phyloP scores from a whole-genome alignment of 2,329 filamentous ascomycete species.

The Aspergillus quadrilineatus region DNA sequence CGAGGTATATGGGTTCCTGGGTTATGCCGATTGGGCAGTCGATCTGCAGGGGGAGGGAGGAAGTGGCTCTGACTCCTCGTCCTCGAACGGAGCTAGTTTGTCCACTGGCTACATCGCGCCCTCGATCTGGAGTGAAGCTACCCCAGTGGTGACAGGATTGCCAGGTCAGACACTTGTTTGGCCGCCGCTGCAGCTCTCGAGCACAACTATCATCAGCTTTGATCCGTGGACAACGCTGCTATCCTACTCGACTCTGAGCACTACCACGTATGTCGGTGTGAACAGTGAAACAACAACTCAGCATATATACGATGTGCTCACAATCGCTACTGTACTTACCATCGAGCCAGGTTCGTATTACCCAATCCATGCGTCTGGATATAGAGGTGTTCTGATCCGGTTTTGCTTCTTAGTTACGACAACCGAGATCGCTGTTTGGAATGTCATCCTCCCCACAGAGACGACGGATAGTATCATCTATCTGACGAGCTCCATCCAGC shows the following conservation, averaged over 20 bases:
- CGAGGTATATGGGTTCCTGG: conserved; percentile 20
- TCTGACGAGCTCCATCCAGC: neutral
- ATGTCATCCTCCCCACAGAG: neutral
- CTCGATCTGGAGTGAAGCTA: neutral
- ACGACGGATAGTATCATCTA: neutral
- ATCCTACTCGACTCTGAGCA: conserved; percentile 1
- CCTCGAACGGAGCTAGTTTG: neutral
- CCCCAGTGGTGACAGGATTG: neutral
- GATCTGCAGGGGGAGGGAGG: conserved; percentile 20
- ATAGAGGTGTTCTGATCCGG: too few species aligned
- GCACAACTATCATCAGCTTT: neutral
- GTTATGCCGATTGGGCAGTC: conserved; percentile 29
- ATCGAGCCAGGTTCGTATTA: neutral
- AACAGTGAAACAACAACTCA: neutral
- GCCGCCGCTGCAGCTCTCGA: neutral
- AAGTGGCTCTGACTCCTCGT: neutral
- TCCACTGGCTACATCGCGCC: conserved; percentile 2
- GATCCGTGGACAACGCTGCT: conserved; percentile 1
- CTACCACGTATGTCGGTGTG: neutral
- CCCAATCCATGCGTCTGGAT: neutral
- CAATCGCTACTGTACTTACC: neutral
- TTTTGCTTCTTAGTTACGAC: neutral
- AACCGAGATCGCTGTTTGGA: conserved; percentile 1
- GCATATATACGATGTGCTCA: neutral
- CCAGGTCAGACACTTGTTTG: neutral